Conservation (phyloP, 352 stramenopile genomes). For the Phytophthora citrophthora region DNA sequence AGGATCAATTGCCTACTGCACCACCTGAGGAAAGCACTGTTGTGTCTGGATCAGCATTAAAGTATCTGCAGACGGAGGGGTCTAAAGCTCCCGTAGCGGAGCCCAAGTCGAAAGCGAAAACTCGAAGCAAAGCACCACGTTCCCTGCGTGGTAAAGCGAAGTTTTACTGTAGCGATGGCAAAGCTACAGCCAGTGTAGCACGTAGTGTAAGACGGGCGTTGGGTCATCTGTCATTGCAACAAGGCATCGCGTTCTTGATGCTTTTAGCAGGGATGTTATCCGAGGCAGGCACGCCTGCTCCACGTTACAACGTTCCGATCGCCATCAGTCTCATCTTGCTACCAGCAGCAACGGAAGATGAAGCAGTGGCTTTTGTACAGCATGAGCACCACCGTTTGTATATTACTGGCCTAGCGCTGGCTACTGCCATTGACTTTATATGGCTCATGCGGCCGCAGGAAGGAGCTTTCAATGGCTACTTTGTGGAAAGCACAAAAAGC, state of each 20-base stretch:
- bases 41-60: constrained; percentile 15
- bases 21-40: background rate
- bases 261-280: constrained; percentile 67
- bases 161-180: constrained; percentile 28
- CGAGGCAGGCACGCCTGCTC: constrained; percentile 62
- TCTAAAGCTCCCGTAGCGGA: background rate
- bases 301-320: constrained; percentile 77
- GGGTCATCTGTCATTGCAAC: constrained; percentile 54
- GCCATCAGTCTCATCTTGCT: constrained; percentile 59
- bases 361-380: constrained; percentile 16
- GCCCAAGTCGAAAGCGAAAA: constrained; percentile 12
- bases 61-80: constrained; percentile 22
- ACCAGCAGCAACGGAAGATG: constrained; percentile 36
- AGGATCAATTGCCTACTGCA: constrained; percentile 16
- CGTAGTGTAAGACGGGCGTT: constrained; percentile 37
- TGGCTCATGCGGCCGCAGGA: constrained; percentile 78
- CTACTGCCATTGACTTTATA: constrained; percentile 57
- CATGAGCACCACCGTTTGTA: constrained; percentile 52
- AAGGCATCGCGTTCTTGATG: constrained; percentile 61
- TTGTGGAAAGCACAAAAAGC: constrained; percentile 48
- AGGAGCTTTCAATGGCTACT: constrained; percentile 66
- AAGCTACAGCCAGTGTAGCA: constrained; percentile 8
- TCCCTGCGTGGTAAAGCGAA: constrained; percentile 36
- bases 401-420: constrained; percentile 55
- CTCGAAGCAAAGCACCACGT: constrained; percentile 20